These are phyloP conservation scores for Aspergillus novoparasiticus DNA, from an alignment of 2,329 filamentous ascomycete genomes.

Conservation along the genomic window DNA sequence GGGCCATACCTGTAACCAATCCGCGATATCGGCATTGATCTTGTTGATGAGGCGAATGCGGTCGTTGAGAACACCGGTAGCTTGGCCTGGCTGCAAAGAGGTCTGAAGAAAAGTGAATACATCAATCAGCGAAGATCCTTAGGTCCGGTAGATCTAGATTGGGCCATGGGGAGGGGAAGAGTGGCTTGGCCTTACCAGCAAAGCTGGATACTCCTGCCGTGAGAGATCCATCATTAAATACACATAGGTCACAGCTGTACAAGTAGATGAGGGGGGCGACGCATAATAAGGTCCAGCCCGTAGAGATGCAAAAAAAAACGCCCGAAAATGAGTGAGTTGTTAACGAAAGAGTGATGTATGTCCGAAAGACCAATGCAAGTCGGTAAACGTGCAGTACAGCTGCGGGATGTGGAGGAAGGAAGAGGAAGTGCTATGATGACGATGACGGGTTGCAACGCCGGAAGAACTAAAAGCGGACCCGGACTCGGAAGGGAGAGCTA, in stretches of 20 bases:
- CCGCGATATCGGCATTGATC: constrained; percentile 87
- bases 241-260: constrained; percentile 28
- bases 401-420: constrained; percentile 16
- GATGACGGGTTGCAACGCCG: constrained; percentile 16
- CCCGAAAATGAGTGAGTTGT: constrained; percentile 20
- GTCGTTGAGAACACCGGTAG: constrained; percentile 79
- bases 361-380: constrained; percentile 6
- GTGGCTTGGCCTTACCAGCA: constrained; percentile 70
- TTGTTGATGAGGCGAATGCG: constrained; percentile 84
- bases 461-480: constrained; percentile 10
- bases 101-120: constrained; percentile 58
- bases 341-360: constrained; percentile 13
- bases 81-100: constrained; percentile 77
- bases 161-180: not conserved
- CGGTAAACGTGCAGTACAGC: constrained; percentile 15
- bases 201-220: constrained; percentile 86
- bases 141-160: not conserved
- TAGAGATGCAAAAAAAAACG: constrained; percentile 9
- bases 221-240: constrained; percentile 67
- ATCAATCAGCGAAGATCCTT: not conserved
- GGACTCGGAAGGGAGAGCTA: constrained; percentile 3
- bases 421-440: constrained; percentile 17
- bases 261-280: constrained; percentile 22
- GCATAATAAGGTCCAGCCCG: constrained; percentile 33
- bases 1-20: constrained; percentile 84